Percentiles rank a stretch among this genome's conserved stretches.
These are phyloP conservation scores for Papilionanthe hybrid DNA, from an alignment of 116 monocot genomes.

Conservation along the genomic window DNA sequence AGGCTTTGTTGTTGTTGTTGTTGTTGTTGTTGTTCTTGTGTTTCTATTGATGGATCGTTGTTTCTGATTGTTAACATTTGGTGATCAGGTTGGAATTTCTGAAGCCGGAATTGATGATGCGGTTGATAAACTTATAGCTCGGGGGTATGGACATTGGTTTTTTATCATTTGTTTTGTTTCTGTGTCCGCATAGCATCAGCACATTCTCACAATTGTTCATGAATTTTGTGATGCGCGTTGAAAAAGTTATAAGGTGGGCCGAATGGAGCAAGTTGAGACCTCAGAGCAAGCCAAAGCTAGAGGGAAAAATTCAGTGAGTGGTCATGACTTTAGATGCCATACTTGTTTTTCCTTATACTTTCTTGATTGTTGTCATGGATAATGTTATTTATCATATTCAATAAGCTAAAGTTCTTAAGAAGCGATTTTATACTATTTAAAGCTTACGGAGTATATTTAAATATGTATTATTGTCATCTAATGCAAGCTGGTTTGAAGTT, in stretches of 20 bases:
- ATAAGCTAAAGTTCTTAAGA: neutral
- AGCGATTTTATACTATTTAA: neutral
- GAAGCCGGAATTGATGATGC: conserved; percentile 98
- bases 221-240: neutral
- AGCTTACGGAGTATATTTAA: neutral
- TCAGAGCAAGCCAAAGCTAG: conserved; percentile 88
- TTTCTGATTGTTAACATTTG: neutral
- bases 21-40: too few species aligned
- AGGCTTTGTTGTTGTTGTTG: too few species aligned
- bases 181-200: neutral
- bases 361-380: neutral
- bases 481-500: neutral
- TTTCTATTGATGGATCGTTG: neutral
- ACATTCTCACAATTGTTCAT: neutral
- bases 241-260: conserved; percentile 91
- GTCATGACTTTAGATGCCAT: neutral
- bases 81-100: conserved; percentile 85
- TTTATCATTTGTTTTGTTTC: neutral
- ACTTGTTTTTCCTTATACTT: neutral
- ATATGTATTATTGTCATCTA: neutral
- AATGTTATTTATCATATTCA: conserved; percentile 3
- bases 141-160: conserved; percentile 54
- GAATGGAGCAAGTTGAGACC: conserved; percentile 91
- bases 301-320: conserved; percentile 74
- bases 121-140: conserved; percentile 69